Evolutionary conservation across 2,329 filamentous ascomycete species (phyloP), one percentile per base, ranked within the genome.

Genomic region (Emydomyces testavorans): DNA sequence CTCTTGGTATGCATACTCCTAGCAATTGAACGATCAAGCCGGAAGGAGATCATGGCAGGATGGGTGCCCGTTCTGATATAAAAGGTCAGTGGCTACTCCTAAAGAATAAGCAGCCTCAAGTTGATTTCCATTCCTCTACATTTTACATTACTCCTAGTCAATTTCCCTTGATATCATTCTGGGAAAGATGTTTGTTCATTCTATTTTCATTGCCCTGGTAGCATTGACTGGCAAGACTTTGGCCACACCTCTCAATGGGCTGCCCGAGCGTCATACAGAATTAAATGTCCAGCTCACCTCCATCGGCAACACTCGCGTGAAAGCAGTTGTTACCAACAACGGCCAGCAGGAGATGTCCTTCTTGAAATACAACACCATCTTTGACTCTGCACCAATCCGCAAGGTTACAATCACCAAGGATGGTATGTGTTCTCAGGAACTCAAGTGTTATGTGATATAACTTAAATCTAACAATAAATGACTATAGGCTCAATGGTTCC

Each of bases 311-410:
- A 65, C 63, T n/a, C 56, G 52, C 16, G 59, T 67, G 52, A 66
- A 65, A 48, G 64, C 64, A 5, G 55, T 61, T 4, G 57, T 67
- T 13, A 62, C 60, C 45, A 66, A 67, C 54, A 59, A 53, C n/a
- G 64, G 60, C 11, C 51, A 38, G 7, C 55, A 63, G 23, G 53
- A 59, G 10, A 53, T 66, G 11, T 64, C 57, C 10, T 61, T 65
- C 47, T 54, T 67, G 40, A 62, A 65, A 42, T 58, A 62, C 15
- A 65, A 65, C 53, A 64, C 65, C 50, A 62, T 67, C 54, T 50
- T 57, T 20, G 63, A 66, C 35, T 48, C 39, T 6, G 54, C 57
- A 3, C 62, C 62, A 1, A 60, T 65, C 13, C 58, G 64, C 53
- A 66, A 66, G 54, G 63, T 65, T 8, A 50, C 56, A 6, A 55